Conservation (phyloP, 1,284 basidiomycete species). For the Cystobasidium pallidum region DNA sequence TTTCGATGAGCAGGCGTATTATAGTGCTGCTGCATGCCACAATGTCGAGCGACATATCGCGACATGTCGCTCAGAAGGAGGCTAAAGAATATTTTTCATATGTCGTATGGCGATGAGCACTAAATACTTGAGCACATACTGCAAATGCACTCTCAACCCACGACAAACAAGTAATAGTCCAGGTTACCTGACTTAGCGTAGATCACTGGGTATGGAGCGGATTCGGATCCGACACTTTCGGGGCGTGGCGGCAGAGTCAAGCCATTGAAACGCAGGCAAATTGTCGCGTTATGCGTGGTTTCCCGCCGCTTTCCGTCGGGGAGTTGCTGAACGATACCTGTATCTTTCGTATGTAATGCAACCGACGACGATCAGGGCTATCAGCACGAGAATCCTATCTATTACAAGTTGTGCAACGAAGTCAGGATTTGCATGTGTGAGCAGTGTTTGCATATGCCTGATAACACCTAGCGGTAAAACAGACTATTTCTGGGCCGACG, state of each 20-base stretch:
- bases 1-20: no score
- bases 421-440: neutral
- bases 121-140: no score
- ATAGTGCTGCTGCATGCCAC: no score
- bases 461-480: conserved; percentile 38
- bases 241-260: neutral
- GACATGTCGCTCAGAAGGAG: no score
- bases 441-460: neutral
- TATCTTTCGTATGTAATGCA: conserved; percentile 33
- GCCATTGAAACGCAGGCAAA: neutral
- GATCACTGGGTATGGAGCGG: no score
- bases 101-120: no score
- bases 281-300: neutral
- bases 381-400: conserved; percentile 13
- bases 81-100: no score
- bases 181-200: no score
- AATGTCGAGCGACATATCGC: no score
- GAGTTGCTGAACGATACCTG: conserved; percentile 38
- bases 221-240: no score
- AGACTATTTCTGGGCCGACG: conserved; percentile 34
- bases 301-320: conserved; percentile 21
- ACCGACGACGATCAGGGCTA: conserved; percentile 32
- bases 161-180: no score
- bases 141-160: no score
- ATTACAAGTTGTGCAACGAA: conserved; percentile 14